Conservation (phyloP, 805 yeast species). For the Crinitomyces ghanaensis region DNA sequence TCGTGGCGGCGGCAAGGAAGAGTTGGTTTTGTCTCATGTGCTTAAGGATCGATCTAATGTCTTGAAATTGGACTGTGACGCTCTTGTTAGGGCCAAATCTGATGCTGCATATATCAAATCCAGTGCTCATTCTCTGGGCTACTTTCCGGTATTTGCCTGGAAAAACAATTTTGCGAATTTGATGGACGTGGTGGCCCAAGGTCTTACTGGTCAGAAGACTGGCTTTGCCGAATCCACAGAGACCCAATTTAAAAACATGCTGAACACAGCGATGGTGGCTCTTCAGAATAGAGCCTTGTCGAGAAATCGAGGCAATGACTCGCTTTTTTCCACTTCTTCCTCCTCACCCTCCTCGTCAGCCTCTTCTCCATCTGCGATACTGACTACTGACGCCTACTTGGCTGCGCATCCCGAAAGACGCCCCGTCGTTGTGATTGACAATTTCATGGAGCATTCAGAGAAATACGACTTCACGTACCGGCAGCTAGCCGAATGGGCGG, state of each 20-base stretch:
- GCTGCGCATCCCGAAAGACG: slow-evolving; percentile 77
- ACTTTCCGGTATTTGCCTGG: slow-evolving; percentile 93
- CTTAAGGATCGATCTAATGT: slow-evolving; percentile 49
- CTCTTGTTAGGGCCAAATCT: slow-evolving; percentile 57
- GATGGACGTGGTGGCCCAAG: slow-evolving; percentile 76
- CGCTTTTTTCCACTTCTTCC: too few relatives aligned
- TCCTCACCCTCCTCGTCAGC: too few relatives aligned
- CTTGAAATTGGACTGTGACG: slow-evolving; percentile 69
- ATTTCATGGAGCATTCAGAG: slow-evolving; percentile 51
- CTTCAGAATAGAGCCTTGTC: slow-evolving; percentile 49
- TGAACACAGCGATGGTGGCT: slow-evolving; percentile 59
- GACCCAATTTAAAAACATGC: slow-evolving; percentile 68
- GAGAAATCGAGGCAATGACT: neutral
- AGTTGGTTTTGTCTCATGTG: slow-evolving; percentile 58
- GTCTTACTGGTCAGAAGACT: slow-evolving; percentile 87
- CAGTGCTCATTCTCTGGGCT: slow-evolving; percentile 72
- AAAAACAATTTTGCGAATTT: slow-evolving; percentile 66
- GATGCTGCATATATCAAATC: slow-evolving; percentile 57
- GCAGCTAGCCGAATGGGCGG: slow-evolving; percentile 82
- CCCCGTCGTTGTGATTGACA: slow-evolving; percentile 76
- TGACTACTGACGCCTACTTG: slow-evolving; percentile 66
- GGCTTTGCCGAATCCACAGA: slow-evolving; percentile 80
- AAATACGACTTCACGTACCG: slow-evolving; percentile 53
- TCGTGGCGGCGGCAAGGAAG: slow-evolving; percentile 87
- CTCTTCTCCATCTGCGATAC: slow-evolving; percentile 23